Percentiles rank a stretch among this genome's conserved stretches.
phyloP scores from a whole-genome alignment of 2,329 filamentous ascomycete genomes.

The Trichophyton mentagrophytes region DNA sequence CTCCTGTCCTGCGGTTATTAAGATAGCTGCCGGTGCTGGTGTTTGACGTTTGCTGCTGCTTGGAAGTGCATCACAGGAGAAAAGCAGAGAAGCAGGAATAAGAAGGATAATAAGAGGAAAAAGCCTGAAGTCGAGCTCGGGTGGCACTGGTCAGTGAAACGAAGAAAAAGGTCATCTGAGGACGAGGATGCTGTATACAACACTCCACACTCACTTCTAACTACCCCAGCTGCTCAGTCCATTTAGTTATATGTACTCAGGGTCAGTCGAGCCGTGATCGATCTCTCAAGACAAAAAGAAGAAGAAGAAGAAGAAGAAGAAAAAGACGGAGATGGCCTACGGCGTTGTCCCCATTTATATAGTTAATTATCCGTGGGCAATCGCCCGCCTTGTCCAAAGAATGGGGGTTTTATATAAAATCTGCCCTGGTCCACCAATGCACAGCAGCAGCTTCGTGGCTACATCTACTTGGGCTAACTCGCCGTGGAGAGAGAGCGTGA shows the following conservation, averaged over 20 bases:
- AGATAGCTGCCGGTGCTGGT: neutral
- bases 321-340: too few relatives aligned
- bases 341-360: neutral
- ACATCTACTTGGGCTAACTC: constrained; percentile 2
- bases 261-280: neutral
- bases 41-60: too few relatives aligned
- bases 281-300: too few relatives aligned
- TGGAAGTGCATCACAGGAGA: too few relatives aligned
- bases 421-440: neutral
- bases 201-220: neutral
- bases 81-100: neutral
- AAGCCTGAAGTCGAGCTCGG: neutral
- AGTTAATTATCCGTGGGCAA: too few relatives aligned
- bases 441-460: neutral
- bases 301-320: too few relatives aligned
- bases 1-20: neutral
- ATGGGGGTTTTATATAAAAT: neutral
- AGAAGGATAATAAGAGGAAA: neutral
- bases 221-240: neutral
- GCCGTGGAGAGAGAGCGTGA: neutral
- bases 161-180: constrained; percentile 1
- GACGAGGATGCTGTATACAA: neutral
- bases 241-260: neutral
- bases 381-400: too few relatives aligned
- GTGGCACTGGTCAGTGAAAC: constrained; percentile 1